Percentiles rank a stretch among this genome's conserved stretches.
Conservation (phyloP, 2,329 filamentous ascomycete genomes). For the Magnaporthiopsis poae region DNA sequence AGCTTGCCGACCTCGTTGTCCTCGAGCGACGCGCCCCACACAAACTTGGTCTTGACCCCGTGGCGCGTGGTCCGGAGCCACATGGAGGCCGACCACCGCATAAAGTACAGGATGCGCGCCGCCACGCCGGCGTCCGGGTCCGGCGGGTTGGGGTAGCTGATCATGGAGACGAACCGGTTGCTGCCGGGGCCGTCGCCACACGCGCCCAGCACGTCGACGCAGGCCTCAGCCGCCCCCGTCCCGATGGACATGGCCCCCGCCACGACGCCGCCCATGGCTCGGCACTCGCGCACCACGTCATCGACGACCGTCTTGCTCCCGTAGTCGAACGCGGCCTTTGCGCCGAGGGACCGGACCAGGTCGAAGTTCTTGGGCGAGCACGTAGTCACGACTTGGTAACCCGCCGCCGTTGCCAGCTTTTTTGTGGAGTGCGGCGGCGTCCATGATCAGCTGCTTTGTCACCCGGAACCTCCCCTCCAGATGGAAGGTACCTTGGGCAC, state of each 20-base stretch:
- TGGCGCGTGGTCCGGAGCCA: not conserved
- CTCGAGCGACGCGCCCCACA: constrained; percentile 3
- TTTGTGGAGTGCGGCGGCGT: not conserved
- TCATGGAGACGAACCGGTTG: constrained; percentile 10
- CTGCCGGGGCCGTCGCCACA: not conserved
- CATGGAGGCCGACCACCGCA: constrained; percentile 2
- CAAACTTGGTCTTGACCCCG: constrained; percentile 5
- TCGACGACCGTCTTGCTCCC: constrained; percentile 10
- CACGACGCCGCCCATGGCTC: not conserved
- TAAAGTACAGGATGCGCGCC: not conserved
- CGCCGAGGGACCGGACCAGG: constrained; percentile 27
- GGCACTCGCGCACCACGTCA: constrained; percentile 12
- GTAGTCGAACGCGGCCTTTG: constrained; percentile 31
- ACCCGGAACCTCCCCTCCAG: no score
- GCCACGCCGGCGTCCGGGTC: not conserved
- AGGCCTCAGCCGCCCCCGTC: constrained; percentile 6
- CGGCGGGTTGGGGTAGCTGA: constrained; percentile 2
- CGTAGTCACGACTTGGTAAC: constrained; percentile 33
- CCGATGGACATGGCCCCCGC: constrained; percentile 14
- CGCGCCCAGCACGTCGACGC: constrained; percentile 4
- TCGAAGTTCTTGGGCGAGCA: constrained; percentile 21
- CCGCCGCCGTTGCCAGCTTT: constrained; percentile 33
- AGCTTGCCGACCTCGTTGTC: constrained; percentile 4
- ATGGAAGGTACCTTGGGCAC: not conserved
- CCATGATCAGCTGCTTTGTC: not conserved